Evolutionary conservation across 495 filamentous ascomycete genomes (phyloP).

Genomic region (Halenospora varia): DNA sequence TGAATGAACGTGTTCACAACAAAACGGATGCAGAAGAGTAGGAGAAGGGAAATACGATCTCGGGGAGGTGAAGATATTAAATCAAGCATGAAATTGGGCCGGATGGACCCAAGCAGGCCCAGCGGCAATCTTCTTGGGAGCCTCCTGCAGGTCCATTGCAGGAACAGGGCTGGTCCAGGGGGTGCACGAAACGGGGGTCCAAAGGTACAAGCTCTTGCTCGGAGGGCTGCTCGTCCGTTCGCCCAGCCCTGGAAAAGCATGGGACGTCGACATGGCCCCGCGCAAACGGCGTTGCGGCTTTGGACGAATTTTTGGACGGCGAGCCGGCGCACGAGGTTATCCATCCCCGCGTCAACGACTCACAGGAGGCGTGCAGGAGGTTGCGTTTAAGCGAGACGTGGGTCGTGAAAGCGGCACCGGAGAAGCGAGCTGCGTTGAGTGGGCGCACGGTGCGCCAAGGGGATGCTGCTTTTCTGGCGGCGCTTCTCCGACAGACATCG

Average conservation of each 20-base stretch:
- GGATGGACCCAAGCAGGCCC: slow-evolving; percentile 16
- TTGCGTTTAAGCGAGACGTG: too few relatives aligned
- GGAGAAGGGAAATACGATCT: slow-evolving; percentile 32
- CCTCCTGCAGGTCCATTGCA: too few relatives aligned
- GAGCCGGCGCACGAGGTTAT: too few relatives aligned
- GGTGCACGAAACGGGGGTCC: slow-evolving; percentile 39
- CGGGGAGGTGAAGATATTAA: slow-evolving; percentile 39
- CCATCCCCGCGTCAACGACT: too few relatives aligned
- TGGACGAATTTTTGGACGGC: too few relatives aligned
- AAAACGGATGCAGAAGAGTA: slow-evolving; percentile 32
- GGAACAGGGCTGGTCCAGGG: too few relatives aligned
- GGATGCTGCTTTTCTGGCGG: slow-evolving; percentile 2
- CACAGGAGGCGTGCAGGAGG: too few relatives aligned
- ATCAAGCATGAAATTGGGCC: slow-evolving; percentile 47
- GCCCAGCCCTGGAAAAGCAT: too few relatives aligned
- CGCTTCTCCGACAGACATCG: slow-evolving; percentile 12
- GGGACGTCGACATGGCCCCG: slow-evolving; percentile 4
- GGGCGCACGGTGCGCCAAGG: slow-evolving; percentile 12
- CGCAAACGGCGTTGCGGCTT: slow-evolving; percentile 16
- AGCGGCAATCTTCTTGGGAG: too few relatives aligned
- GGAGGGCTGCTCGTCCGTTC: slow-evolving; percentile 27
- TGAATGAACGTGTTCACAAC: slow-evolving; percentile 26
- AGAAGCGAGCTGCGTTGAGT: background rate
- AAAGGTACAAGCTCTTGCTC: slow-evolving; percentile 29
- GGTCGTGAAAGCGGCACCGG: background rate